Evolutionary conservation across 495 filamentous ascomycete genomes (phyloP).

Genomic region (Penicillium canescens): DNA sequence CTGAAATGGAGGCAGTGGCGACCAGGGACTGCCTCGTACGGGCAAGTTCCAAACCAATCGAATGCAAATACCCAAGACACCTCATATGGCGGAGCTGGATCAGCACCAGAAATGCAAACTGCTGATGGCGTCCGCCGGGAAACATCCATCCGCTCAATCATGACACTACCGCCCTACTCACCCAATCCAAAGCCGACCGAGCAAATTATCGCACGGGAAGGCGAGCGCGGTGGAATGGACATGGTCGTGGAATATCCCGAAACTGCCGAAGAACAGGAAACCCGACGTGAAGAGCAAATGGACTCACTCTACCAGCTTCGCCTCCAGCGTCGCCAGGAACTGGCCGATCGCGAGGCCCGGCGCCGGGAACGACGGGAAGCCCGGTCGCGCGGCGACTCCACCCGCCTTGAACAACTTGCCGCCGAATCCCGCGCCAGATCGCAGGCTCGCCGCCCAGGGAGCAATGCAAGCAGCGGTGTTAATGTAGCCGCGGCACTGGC

Average conservation of each 20-base stretch:
- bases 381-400: conserved; percentile 64
- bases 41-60: conserved; percentile 36
- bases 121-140: conserved; percentile 68
- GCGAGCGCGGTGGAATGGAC: conserved; percentile 90
- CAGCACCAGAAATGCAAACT: conserved; percentile 30
- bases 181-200: conserved; percentile 70
- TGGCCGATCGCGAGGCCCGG: conserved; percentile 74
- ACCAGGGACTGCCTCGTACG: conserved; percentile 41
- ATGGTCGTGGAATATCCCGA: conserved; percentile 85
- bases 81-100: conserved; percentile 22
- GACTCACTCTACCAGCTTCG: conserved; percentile 89
- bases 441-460: conserved; percentile 25
- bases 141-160: conserved; percentile 84
- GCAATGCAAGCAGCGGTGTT: conserved; percentile 29
- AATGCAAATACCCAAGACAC: conserved; percentile 25
- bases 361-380: conserved; percentile 66
- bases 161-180: conserved; percentile 85
- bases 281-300: conserved; percentile 88
- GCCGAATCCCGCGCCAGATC: conserved; percentile 33
- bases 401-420: conserved; percentile 61
- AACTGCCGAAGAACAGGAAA: conserved; percentile 71
- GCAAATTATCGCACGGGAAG: conserved; percentile 84
- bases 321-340: conserved; percentile 70
- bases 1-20: conserved; percentile 61
- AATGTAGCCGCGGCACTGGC: conserved; percentile 45